Percentiles rank a stretch among this genome's conserved stretches.
These are phyloP conservation scores for Dendrostoma leiphaemia DNA, from an alignment of 2,329 filamentous ascomycete genomes.

Conservation along the genomic window DNA sequence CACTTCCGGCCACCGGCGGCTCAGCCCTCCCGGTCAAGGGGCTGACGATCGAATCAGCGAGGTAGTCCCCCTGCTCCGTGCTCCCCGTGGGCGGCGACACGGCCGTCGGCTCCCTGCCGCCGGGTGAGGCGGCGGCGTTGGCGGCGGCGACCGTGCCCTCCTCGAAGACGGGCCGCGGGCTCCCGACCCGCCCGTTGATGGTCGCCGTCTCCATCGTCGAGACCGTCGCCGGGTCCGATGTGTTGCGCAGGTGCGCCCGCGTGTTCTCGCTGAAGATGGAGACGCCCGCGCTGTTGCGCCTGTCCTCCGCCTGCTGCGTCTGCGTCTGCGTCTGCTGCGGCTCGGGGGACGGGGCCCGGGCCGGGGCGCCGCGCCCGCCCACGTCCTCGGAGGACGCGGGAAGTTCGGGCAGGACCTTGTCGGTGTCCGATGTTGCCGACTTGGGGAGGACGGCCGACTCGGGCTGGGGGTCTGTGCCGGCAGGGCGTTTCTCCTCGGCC, in stretches of 20 bases:
- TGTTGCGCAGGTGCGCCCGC: constrained; percentile 37
- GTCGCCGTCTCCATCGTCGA: constrained; percentile 27
- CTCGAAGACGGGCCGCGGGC: constrained; percentile 6
- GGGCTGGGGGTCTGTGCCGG: too few species aligned
- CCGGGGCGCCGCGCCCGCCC: background rate
- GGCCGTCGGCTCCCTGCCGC: constrained; percentile 16
- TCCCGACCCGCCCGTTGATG: background rate
- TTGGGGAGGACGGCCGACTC: constrained; percentile 16
- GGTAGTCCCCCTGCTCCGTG: constrained; percentile 25
- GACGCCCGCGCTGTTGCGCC: constrained; percentile 35
- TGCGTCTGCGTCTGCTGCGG: too few species aligned
- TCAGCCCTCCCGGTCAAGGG: constrained; percentile 16
- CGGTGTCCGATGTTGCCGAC: constrained; percentile 14
- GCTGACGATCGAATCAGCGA: constrained; percentile 21
- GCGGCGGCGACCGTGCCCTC: constrained; percentile 6
- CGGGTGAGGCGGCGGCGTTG: background rate
- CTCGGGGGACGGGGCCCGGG: too few species aligned
- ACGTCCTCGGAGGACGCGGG: background rate
- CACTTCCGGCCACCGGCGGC: constrained; percentile 19
- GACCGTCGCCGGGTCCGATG: constrained; percentile 38
- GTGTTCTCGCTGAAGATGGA: constrained; percentile 41
- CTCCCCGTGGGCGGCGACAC: constrained; percentile 29
- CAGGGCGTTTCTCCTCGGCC: too few species aligned
- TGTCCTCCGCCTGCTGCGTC: background rate
- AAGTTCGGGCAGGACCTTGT: constrained; percentile 5